phyloP scores from a whole-genome alignment of 768 basidiomycete species.

The Boletus pseudo-olivaceus region DNA sequence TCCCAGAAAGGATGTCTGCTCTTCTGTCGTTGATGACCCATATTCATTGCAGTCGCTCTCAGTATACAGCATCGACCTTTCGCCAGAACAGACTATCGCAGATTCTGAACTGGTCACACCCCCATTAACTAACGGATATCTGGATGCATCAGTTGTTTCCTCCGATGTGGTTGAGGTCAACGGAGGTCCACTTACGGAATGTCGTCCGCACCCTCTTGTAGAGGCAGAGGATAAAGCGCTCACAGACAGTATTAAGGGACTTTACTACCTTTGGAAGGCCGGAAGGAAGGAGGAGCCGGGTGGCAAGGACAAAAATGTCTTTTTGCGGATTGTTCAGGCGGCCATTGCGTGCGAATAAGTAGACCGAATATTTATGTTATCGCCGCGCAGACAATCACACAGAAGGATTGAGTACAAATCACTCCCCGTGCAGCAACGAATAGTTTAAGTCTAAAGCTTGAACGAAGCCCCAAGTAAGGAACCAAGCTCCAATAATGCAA shows the following conservation, averaged over 20 bases:
- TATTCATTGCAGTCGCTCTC: constrained; percentile 6
- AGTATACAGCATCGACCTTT: constrained; percentile 3
- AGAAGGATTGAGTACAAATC: background rate
- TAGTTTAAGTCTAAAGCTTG: constrained; percentile 1
- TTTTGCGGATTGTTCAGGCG: constrained; percentile 34
- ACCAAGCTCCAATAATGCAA: constrained; percentile 26
- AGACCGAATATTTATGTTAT: background rate
- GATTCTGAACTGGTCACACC: constrained; percentile 29
- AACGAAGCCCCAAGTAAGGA: constrained; percentile 16
- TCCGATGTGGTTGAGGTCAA: constrained; percentile 13
- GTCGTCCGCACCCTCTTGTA: background rate
- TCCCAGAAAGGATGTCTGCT: constrained; percentile 18
- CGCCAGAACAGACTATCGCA: constrained; percentile 12
- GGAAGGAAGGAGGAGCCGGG: constrained; percentile 25
- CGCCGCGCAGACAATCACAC: background rate
- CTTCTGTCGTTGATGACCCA: constrained; percentile 11
- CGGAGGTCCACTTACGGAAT: constrained; percentile 5
- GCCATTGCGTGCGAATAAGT: constrained; percentile 23
- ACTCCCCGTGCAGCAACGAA: background rate
- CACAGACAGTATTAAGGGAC: constrained; percentile 48
- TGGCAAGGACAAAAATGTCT: constrained; percentile 25
- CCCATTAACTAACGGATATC: constrained; percentile 6
- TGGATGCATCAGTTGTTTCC: constrained; percentile 13
- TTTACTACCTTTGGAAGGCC: constrained; percentile 60
- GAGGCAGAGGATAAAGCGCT: constrained; percentile 40